Evolutionary conservation across 495 filamentous ascomycete species (phyloP), one percentile per base, ranked within the genome.

Genomic region (Penicillium taxi): DNA sequence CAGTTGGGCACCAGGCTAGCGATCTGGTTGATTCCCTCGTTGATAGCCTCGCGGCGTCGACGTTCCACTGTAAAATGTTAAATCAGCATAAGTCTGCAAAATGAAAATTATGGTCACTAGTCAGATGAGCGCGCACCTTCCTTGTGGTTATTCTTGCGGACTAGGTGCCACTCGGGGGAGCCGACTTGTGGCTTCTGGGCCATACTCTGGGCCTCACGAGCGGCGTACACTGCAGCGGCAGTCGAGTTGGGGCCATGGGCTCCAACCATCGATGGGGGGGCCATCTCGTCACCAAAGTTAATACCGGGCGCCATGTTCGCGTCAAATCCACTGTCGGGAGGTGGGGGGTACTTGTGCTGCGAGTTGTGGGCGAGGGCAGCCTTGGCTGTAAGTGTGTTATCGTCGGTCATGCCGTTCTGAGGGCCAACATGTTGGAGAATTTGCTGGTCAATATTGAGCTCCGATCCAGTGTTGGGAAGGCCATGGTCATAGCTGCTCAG

Each of bases 131-230:
- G 19, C 75, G 44, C 65, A 94, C 91, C 91, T 73, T 98, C 91
- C 75, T 98, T 98, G 67, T 98, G 91, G 51, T 96, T 98, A 55
- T 98, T 93, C 57, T 90, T 90, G 47, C 91, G 78, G 42, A 95
- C 80, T 60, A 90, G 91, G 61, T 98, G 91, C 91, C 91, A 98
- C 55, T 98, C 91, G 19, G 94, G 89, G 1, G 88, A 89, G 5
- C 91, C 91, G 17, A 98, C 91, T 5, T 84, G 77, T 14, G 90
- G 91, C 61, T 96, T 96, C 39, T 68, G 58, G 28, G 62, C 67
- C 59, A 66, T 59, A 42, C 52, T 61, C 37, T 68, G 60, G 15
- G 62, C 61, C 43, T 69, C 64, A 30, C 69, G 64, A 34, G 64
- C 48, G 38, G 67, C 52, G 53, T 71, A 60, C 32, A 74, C 58